Conservation (phyloP, 495 filamentous ascomycete species). For the Lasiosphaeris hirsuta region DNA sequence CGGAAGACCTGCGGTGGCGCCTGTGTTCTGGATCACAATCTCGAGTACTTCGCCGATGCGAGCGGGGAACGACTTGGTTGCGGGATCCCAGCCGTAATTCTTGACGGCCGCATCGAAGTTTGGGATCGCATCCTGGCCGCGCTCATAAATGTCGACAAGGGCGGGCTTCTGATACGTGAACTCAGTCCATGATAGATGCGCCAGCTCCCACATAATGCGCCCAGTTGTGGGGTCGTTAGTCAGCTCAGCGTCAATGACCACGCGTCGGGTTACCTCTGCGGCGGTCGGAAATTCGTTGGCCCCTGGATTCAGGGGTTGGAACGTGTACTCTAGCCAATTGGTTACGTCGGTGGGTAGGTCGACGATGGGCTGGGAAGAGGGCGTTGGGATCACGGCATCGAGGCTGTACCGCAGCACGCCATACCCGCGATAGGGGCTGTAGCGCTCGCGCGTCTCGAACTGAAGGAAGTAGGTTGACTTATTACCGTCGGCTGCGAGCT, state of each 20-base stretch:
- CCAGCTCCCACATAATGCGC: slow-evolving; percentile 22
- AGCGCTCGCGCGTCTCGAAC: slow-evolving; percentile 50
- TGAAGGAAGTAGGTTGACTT: slow-evolving; percentile 52
- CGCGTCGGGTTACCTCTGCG: slow-evolving; percentile 51
- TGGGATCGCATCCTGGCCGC: slow-evolving; percentile 37
- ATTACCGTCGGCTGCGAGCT: slow-evolving; percentile 40
- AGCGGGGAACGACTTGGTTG: slow-evolving; percentile 48
- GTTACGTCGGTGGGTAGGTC: slow-evolving; percentile 37
- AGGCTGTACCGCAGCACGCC: slow-evolving; percentile 50
- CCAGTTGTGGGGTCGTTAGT: slow-evolving; percentile 18
- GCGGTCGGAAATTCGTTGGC: slow-evolving; percentile 41
- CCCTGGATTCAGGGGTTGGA: slow-evolving; percentile 39
- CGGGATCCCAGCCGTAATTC: slow-evolving; percentile 53
- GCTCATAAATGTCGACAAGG: slow-evolving; percentile 54
- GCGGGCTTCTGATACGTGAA: slow-evolving; percentile 41
- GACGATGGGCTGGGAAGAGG: slow-evolving; percentile 32
- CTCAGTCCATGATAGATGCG: slow-evolving; percentile 48
- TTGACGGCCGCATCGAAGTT: slow-evolving; percentile 40
- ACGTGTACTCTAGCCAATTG: slow-evolving; percentile 53
- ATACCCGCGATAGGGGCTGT: slow-evolving; percentile 43
- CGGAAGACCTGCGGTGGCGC: slow-evolving; percentile 24
- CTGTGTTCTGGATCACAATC: slow-evolving; percentile 55
- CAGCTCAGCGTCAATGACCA: slow-evolving; percentile 42
- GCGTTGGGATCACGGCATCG: slow-evolving; percentile 9
- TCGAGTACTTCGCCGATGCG: slow-evolving; percentile 60